Conservation (phyloP, 176 grass and related monocot species). For the Coix lacrymajobi region DNA sequence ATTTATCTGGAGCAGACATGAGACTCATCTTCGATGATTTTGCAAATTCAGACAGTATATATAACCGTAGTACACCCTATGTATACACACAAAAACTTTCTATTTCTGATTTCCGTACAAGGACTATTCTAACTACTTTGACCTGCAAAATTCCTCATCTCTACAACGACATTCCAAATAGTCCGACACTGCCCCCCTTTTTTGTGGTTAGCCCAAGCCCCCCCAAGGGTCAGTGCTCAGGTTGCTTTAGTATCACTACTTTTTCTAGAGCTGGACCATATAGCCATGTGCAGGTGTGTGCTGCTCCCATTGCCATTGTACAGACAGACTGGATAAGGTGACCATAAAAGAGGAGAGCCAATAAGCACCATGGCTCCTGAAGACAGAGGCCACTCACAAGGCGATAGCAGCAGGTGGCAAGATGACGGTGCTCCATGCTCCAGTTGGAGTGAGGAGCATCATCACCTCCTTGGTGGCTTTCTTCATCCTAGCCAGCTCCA, state of each 20-base stretch:
- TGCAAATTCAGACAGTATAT: neutral
- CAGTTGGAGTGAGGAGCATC: conserved; percentile 38
- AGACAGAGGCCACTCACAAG: conserved; percentile 12
- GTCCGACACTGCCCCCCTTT: neutral
- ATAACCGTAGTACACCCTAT: neutral
- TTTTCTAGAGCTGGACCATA: neutral
- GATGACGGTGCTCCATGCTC: conserved; percentile 35
- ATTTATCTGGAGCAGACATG: neutral
- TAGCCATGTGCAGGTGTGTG: neutral
- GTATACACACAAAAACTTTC: neutral
- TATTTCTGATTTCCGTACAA: neutral
- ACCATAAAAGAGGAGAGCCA: conserved; percentile 20
- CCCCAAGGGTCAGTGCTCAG: conserved; percentile 34
- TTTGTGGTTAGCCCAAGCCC: conserved; percentile 26
- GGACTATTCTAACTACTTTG: neutral
- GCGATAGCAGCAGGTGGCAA: neutral
- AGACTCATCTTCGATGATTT: neutral
- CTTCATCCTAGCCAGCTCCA: conserved; percentile 51
- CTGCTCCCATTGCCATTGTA: neutral
- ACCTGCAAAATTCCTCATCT: neutral
- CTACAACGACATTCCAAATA: neutral
- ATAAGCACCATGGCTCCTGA: neutral
- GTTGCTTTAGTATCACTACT: conserved; percentile 1
- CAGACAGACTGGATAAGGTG: neutral
- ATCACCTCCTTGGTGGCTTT: conserved; percentile 49